Conservation (phyloP, 352 stramenopile genomes). For the Phytophthora europaea region DNA sequence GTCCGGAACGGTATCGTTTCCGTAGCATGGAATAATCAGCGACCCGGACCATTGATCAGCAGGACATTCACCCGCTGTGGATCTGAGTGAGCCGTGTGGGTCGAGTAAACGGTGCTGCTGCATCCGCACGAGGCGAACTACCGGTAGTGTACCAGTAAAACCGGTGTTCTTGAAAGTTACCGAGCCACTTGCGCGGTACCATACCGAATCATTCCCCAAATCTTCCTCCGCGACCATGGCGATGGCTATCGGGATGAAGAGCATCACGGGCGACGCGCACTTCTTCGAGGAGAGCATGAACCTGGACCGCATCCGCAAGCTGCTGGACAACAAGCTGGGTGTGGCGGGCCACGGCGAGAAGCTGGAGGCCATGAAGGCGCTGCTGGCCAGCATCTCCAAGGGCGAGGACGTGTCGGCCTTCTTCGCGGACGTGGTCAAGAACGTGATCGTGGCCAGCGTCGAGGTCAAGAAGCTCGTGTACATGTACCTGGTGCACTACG, state of each 20-base stretch:
- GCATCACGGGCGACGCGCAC: constrained; percentile 93
- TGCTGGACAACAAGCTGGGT: constrained; percentile 92
- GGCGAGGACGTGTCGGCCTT: constrained; percentile 98
- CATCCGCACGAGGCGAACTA: constrained; percentile 19
- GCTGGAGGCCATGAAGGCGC: constrained; percentile 98
- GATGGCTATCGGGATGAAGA: constrained; percentile 63
- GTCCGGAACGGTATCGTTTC: constrained; percentile 17
- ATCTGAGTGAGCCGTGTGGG: constrained; percentile 16
- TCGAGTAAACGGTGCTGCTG: constrained; percentile 31
- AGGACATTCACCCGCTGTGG: constrained; percentile 20
- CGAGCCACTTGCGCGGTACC: too few species aligned
- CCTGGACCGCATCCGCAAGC: constrained; percentile 86
- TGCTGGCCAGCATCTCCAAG: constrained; percentile 98
- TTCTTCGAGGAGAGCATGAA: constrained; percentile 99
- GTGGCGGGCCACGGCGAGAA: constrained; percentile 89
- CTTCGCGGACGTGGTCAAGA: constrained; percentile 98
- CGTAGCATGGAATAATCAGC: constrained; percentile 49
- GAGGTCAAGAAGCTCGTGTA: constrained; percentile 99
- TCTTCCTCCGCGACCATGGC: constrained; percentile 8
- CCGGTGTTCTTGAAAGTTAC: too few species aligned
- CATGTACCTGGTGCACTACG: constrained; percentile 99
- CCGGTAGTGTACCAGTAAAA: too few species aligned
- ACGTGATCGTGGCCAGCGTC: constrained; percentile 94
- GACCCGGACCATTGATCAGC: constrained; percentile 24
- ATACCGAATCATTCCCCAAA: not conserved